Percentiles rank a stretch among this genome's conserved stretches.
These are phyloP conservation scores for Fusarium subglutinans DNA, from an alignment of 2,329 filamentous ascomycete genomes.

Conservation along the genomic window DNA sequence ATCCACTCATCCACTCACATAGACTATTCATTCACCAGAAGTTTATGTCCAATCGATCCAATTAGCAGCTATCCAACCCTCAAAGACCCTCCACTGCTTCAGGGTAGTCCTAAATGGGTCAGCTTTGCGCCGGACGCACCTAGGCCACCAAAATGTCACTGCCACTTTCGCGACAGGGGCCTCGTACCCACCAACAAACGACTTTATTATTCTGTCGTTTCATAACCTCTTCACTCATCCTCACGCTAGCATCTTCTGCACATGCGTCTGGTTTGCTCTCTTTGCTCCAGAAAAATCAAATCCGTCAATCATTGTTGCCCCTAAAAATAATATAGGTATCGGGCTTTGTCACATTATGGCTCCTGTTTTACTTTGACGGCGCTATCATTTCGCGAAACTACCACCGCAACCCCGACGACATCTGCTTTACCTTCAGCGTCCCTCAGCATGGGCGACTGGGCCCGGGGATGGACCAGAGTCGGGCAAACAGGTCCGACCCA, in stretches of 20 bases:
- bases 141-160: constrained; percentile 12
- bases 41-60: not conserved
- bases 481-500: constrained; percentile 40
- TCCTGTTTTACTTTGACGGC: constrained; percentile 10
- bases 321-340: not conserved
- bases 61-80: not conserved
- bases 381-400: not conserved
- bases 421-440: not conserved
- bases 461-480: constrained; percentile 47
- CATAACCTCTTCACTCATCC: not conserved
- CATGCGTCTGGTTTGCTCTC: not conserved
- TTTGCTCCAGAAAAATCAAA: not conserved
- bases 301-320: not conserved
- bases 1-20: not conserved
- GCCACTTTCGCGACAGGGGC: constrained; percentile 17
- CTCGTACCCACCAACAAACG: constrained; percentile 2
- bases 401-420: not conserved
- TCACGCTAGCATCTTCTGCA: not conserved
- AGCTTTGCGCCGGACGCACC: not conserved
- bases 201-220: constrained; percentile 3
- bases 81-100: not conserved
- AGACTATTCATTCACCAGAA: not conserved
- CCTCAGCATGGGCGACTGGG: constrained; percentile 43
- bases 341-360: constrained; percentile 9
- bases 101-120: not conserved